Evolutionary conservation across 768 basidiomycete genomes (phyloP), one percentile per base, ranked within the genome.

Genomic region (Tylopilus plumbeoviolaceoides): DNA sequence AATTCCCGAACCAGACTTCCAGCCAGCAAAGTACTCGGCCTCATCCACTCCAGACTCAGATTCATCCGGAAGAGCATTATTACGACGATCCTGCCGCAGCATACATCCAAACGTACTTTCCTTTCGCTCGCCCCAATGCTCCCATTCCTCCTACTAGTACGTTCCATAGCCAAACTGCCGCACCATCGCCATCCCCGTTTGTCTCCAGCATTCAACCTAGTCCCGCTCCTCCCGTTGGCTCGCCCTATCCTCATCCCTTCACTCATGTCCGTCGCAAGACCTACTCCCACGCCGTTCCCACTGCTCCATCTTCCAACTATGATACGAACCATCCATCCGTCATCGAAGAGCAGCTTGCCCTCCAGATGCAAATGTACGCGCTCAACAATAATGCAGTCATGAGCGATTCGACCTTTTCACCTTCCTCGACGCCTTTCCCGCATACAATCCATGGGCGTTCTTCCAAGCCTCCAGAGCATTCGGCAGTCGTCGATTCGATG

Each of bases 121-220:
- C 76, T 25, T 78, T 82, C 1, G 73, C 79, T 4, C 82, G 89
- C 0, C 88, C 87, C 0, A 80, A 83, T 53, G 89, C 87, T 0
- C 89, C 89, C 17, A 78, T 90, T 38, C 89, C 89, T 0, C 88
- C 89, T 0, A 91, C n/a, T n/a, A n/a, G n/a, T n/a, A n/a, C 89
- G 0, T 89, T 87, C 4, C 85, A 87, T 50, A 84, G 80, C 45
- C 84, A 87, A 53, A 87, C 86, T 0, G 80, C 84, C 8, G 85
- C 86, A 1, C 85, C 86, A 0, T 84, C 87, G 0, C 89, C 86
- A 0, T 86, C 84, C 1, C 87, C 88, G 0, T 70, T 83, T 23
- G 64, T 85, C 20, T 79, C 82, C 2, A 76, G 75, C 39, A 74
- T 73, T 51, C 78, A 78, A 44, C 74, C 72, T 14, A 84, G 80